A percentile compares a stretch with the other conserved stretches of the same genome.
Conservation (phyloP, 139 green algal species). For the Cymbomonas tetramitiformis region DNA sequence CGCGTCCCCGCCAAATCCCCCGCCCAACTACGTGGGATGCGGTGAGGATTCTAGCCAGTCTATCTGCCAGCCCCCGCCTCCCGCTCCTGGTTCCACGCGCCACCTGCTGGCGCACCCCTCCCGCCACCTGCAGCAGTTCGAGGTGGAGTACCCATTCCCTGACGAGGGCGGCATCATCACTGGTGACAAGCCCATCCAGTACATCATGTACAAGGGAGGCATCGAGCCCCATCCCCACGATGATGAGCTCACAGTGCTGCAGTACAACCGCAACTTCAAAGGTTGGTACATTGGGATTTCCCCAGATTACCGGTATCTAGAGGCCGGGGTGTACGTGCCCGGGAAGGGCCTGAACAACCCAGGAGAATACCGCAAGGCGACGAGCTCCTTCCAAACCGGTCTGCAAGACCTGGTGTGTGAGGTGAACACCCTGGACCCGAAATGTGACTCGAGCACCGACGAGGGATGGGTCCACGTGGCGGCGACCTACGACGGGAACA, state of each 20-base stretch:
- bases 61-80: not conserved
- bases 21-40: not conserved
- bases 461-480: slow-evolving; percentile 16
- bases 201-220: slow-evolving; percentile 21
- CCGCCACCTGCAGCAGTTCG: not conserved
- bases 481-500: not conserved
- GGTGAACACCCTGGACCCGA: not conserved
- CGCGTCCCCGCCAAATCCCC: not conserved
- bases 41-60: not conserved
- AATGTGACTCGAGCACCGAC: slow-evolving; percentile 3
- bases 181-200: not conserved
- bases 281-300: slow-evolving; percentile 14
- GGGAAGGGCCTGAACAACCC: not conserved
- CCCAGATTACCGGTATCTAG: slow-evolving; percentile 2
- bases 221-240: not conserved
- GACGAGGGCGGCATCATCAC: not conserved
- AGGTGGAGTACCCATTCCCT: too few relatives aligned
- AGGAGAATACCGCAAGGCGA: slow-evolving; percentile 7
- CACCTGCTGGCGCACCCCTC: not conserved
- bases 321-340: slow-evolving; percentile 16
- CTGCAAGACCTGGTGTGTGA: too few relatives aligned
- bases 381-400: too few relatives aligned
- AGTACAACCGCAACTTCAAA: too few relatives aligned
- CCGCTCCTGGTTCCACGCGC: not conserved
- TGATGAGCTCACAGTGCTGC: too few relatives aligned